Conservation (phyloP, 208 protist species). For the Crithidia bombi region DNA sequence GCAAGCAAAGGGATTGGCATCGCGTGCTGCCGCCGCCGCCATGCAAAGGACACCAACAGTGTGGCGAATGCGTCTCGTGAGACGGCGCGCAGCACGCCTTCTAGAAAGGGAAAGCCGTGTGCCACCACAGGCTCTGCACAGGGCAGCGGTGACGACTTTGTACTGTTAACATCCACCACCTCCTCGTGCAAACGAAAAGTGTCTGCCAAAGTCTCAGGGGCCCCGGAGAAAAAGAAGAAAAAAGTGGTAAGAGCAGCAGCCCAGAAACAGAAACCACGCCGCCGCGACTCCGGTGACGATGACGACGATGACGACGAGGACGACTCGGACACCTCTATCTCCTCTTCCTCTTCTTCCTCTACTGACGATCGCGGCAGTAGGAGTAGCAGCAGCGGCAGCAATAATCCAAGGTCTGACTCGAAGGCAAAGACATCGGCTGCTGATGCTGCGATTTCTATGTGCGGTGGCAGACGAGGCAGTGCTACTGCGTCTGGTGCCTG, state of each 20-base stretch:
- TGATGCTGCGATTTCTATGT: not conserved
- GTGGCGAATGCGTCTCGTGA: not conserved
- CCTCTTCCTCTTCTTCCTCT: conserved; percentile 6
- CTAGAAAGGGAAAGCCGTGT: not conserved
- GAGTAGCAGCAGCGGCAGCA: conserved; percentile 9
- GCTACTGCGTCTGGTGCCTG: not conserved
- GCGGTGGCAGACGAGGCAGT: not conserved
- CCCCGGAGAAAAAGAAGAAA: not conserved
- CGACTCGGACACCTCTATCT: not conserved
- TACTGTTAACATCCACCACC: not conserved
- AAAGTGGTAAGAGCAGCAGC: not conserved
- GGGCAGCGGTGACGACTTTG: not conserved
- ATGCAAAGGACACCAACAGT: too few relatives aligned
- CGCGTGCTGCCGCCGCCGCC: conserved; percentile 22
- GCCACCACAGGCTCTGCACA: not conserved
- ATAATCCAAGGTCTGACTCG: not conserved
- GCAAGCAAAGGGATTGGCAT: conserved; percentile 53
- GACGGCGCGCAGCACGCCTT: not conserved
- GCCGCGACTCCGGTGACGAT: not conserved
- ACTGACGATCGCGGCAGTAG: not conserved
- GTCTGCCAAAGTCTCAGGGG: not conserved
- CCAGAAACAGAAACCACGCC: not conserved
- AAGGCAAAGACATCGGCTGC: not conserved
- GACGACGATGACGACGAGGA: not conserved
- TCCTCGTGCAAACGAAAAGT: not conserved